Percentiles rank a stretch among this genome's conserved stretches.
phyloP scores from a whole-genome alignment of 176 grass and related monocot genomes.

The Phoenix roebelenii region DNA sequence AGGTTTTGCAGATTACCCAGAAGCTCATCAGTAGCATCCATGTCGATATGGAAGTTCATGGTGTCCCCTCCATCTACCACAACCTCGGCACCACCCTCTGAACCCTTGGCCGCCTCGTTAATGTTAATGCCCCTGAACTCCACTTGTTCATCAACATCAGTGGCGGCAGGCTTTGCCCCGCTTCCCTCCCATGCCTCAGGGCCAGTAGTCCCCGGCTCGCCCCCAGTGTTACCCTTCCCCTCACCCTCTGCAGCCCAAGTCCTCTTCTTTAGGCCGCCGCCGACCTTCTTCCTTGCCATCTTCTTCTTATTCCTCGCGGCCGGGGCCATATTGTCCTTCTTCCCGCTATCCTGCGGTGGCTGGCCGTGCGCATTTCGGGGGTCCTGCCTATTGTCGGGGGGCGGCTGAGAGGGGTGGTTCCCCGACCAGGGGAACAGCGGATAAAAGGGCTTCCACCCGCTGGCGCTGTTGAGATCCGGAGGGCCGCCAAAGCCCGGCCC shows the following conservation, averaged over 20 bases:
- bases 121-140: conserved; percentile 69
- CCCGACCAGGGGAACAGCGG: conserved; percentile 34
- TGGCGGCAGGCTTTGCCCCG: conserved; percentile 14
- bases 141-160: background rate
- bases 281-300: conserved; percentile 76
- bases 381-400: conserved; percentile 26
- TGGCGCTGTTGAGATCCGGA: conserved; percentile 47
- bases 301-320: conserved; percentile 65
- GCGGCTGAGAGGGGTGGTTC: background rate
- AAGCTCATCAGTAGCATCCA: conserved; percentile 74
- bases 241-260: conserved; percentile 18
- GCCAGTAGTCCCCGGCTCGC: conserved; percentile 4
- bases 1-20: conserved; percentile 83
- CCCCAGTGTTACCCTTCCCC: background rate
- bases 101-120: conserved; percentile 61
- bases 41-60: conserved; percentile 69
- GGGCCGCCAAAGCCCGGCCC: conserved; percentile 1
- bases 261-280: conserved; percentile 24
- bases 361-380: conserved; percentile 3
- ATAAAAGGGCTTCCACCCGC: conserved; percentile 72
- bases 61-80: conserved; percentile 40
- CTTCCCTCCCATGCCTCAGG: conserved; percentile 5
- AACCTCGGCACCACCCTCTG: conserved; percentile 30
- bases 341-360: background rate
- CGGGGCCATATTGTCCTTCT: background rate